Base-by-base conservation (phyloP, 2,329 filamentous ascomycete species). In the Fonsecaea nubica region DNA sequence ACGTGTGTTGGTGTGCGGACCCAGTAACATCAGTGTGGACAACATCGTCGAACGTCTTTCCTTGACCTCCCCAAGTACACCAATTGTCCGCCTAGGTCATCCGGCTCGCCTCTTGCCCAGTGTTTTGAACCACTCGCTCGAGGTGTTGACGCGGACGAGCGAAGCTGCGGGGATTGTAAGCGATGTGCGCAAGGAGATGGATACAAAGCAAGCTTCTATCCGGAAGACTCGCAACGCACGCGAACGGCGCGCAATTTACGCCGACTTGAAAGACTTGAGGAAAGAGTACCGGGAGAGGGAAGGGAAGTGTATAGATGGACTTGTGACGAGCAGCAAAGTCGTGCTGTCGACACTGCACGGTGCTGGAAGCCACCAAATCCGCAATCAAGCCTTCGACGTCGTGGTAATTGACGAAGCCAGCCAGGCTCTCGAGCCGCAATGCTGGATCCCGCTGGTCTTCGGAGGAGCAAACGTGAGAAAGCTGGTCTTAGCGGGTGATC, bases 361-460 rank as follows among this genome's bases (percentile, higher is more conserved):
- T 2, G 90, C 94, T 0, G 95, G 95, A 8, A 65, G 72, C 25
- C 38, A 65, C 56, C 70, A 73, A 65, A 55, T 66, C 21, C 91
- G 93, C 0, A 90, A 88, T 72, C 92, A 97, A 78, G 81, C 97
- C 36, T 99, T 99, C 71, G 95, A 99, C 77, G 91, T 97, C 4
- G 92, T 99, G 33, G 89, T 99, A 67, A 92, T 99, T 64, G 95
- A 99, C 75, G 95, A 99, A 80, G 95, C 93, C 4, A 96, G 92
- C 76, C 95, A 99, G 77, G 95, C 95, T 1, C 83, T 98, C 9
- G 95, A 99, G 79, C 93, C 95, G 0, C 94, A 98, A 78, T 97
- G 93, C 80, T 99, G 95, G 95, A 93, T 98, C 59, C 89, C 95
- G 10, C 80, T 99, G 55, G 80, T 97, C 18, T 85, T 87, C 48